A percentile compares a stretch with the other conserved stretches of the same genome.
Evolutionary conservation across 768 basidiomycete species (phyloP).

Genomic region (Suillus ampliporus): DNA sequence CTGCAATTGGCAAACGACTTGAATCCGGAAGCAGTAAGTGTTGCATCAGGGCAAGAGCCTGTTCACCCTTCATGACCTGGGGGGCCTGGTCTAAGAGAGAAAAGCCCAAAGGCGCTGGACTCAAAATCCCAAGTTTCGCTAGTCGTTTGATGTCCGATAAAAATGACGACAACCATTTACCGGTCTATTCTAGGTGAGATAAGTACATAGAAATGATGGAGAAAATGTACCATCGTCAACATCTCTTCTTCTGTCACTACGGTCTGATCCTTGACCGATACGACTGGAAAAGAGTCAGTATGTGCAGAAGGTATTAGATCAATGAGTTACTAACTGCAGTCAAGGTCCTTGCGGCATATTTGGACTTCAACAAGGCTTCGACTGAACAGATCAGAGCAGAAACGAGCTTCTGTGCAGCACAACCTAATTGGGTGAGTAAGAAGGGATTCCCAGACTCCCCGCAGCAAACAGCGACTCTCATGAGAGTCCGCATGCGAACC

Average conservation of each 20-base stretch:
- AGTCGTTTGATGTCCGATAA: not conserved
- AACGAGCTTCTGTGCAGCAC: not conserved
- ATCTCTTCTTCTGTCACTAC: not conserved
- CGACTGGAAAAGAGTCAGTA: not conserved
- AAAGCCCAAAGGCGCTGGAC: not conserved
- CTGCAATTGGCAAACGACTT: not conserved
- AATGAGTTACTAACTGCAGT: not conserved
- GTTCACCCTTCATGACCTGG: not conserved
- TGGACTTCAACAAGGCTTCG: not conserved
- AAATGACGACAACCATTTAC: not conserved
- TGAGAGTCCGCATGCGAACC: not conserved
- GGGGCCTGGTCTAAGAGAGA: not conserved
- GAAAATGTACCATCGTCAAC: not conserved
- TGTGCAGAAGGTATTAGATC: not conserved
- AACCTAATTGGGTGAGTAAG: not conserved
- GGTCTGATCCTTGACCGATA: not conserved
- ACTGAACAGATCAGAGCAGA: not conserved
- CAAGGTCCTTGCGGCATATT: not conserved
- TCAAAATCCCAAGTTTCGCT: not conserved
- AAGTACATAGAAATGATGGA: not conserved
- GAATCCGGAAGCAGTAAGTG: not conserved
- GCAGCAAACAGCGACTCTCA: not conserved
- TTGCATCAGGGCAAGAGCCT: not conserved
- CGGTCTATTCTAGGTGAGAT: not conserved
- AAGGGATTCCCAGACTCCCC: not conserved